A percentile compares a stretch with the other conserved stretches of the same genome.
phyloP scores from a whole-genome alignment of 78 protist genomes.

The Dictyostelium firmibasis region DNA sequence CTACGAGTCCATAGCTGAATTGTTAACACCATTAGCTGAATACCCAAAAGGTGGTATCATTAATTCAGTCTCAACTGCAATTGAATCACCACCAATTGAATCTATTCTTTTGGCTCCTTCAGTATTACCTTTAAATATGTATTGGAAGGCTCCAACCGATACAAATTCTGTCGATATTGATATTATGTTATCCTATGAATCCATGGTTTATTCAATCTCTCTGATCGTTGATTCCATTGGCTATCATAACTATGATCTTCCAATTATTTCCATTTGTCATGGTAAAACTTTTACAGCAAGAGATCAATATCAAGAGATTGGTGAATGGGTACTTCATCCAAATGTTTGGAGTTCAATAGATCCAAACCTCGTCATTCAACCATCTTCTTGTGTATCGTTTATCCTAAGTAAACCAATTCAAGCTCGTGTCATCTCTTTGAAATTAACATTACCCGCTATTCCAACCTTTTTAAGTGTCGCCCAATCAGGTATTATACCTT shows the following conservation, averaged over 20 bases:
- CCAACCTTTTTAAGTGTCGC: slow-evolving; percentile 31
- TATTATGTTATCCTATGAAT: slow-evolving; percentile 22
- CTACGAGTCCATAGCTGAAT: slow-evolving; percentile 14
- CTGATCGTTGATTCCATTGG: slow-evolving; percentile 46
- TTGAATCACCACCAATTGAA: slow-evolving; percentile 67
- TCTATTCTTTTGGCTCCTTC: slow-evolving; percentile 35
- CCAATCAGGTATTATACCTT: not conserved
- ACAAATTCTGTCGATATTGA: slow-evolving; percentile 20
- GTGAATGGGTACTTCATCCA: slow-evolving; percentile 67
- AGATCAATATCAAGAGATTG: slow-evolving; percentile 17
- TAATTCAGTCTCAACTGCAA: not conserved
- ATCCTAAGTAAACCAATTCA: slow-evolving; percentile 47
- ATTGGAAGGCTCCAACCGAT: slow-evolving; percentile 50
- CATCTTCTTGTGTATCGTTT: slow-evolving; percentile 67
- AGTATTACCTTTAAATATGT: slow-evolving; percentile 36
- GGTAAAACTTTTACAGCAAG: not conserved
- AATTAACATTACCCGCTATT: slow-evolving; percentile 33
- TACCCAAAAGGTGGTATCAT: slow-evolving; percentile 50
- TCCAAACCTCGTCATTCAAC: slow-evolving; percentile 70
- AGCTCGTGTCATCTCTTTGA: slow-evolving; percentile 41
- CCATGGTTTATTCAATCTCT: slow-evolving; percentile 57
- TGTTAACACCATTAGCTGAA: slow-evolving; percentile 45
- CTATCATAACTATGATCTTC: slow-evolving; percentile 42
- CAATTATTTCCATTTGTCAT: not conserved
- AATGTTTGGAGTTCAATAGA: slow-evolving; percentile 68